Conservation (phyloP, 164 flowering plant species). For the Kalanchoe fedtschenkoi region DNA sequence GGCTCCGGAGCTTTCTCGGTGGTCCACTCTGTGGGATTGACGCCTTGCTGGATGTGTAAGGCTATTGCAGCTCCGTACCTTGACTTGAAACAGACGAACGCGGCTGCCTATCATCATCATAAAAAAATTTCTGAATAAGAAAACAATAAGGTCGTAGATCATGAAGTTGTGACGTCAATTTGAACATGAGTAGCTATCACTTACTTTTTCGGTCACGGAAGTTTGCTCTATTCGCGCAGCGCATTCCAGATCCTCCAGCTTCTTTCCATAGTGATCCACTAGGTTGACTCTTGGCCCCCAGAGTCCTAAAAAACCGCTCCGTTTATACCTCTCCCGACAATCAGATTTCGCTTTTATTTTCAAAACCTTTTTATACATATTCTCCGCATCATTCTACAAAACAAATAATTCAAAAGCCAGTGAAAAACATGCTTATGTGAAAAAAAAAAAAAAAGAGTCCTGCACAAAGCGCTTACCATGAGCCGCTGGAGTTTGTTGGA, state of each 20-base stretch:
- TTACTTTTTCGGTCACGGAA: conserved; percentile 34
- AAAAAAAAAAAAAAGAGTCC: neutral
- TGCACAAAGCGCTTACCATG: conserved; percentile 46
- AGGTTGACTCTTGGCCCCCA: conserved; percentile 36
- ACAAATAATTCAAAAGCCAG: neutral
- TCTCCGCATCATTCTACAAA: conserved; percentile 34
- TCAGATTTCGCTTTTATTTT: conserved; percentile 19
- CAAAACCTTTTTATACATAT: conserved; percentile 25
- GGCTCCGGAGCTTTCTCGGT: conserved; percentile 57
- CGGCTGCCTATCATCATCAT: conserved; percentile 27
- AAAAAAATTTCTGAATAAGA: too few relatives aligned
- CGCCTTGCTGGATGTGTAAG: conserved; percentile 30
- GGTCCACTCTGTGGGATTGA: conserved; percentile 44
- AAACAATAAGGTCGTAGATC: neutral
- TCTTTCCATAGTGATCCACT: conserved; percentile 34
- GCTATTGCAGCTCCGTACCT: conserved; percentile 41
- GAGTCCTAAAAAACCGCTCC: conserved; percentile 39
- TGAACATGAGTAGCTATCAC: neutral
- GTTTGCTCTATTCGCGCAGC: conserved; percentile 34
- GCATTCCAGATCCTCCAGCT: conserved; percentile 36
- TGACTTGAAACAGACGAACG: conserved; percentile 51
- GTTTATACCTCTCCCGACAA: conserved; percentile 17
- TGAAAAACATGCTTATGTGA: neutral
- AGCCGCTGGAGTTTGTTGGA: conserved; percentile 50
- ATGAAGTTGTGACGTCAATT: neutral